A percentile compares a stretch with the other conserved stretches of the same genome.
Evolutionary conservation across 1,139 yeast genomes (phyloP).

Genomic region (Kodamaea arcana): DNA sequence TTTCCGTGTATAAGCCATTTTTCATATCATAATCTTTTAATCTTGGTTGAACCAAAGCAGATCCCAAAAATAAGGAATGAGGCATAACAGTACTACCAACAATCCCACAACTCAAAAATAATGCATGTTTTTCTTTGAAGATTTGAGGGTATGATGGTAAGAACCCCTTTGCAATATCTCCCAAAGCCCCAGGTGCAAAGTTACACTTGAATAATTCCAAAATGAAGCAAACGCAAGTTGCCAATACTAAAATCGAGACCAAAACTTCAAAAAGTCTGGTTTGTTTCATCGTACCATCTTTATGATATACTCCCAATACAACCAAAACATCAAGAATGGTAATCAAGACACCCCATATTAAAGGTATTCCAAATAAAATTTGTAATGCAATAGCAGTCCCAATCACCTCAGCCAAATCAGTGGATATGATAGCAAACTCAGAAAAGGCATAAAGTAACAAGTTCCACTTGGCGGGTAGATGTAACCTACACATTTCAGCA

Average conservation of each 20-base stretch:
- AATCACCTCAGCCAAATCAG: slow-evolving; percentile 89
- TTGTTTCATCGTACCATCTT: slow-evolving; percentile 64
- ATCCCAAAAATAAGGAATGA: slow-evolving; percentile 69
- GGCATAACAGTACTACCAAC: slow-evolving; percentile 87
- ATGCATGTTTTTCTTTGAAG: slow-evolving; percentile 52
- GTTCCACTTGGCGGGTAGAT: slow-evolving; percentile 57
- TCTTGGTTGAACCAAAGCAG: slow-evolving; percentile 73
- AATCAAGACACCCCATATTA: slow-evolving; percentile 61
- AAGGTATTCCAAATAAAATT: slow-evolving; percentile 63
- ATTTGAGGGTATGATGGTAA: slow-evolving; percentile 49
- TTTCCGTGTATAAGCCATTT: slow-evolving; percentile 29
- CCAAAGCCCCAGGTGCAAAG: slow-evolving; percentile 32
- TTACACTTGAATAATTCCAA: slow-evolving; percentile 54
- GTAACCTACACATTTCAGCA: slow-evolving; percentile 73
- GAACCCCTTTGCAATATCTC: slow-evolving; percentile 51
- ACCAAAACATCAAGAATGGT: slow-evolving; percentile 72
- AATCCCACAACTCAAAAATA: slow-evolving; percentile 67
- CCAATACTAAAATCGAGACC: slow-evolving; percentile 57
- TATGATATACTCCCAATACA: slow-evolving; percentile 64
- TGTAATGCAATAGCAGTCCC: slow-evolving; percentile 77
- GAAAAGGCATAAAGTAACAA: slow-evolving; percentile 66
- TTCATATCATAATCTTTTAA: slow-evolving; percentile 59
- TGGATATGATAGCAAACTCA: slow-evolving; percentile 85
- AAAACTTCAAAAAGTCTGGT: slow-evolving; percentile 64
- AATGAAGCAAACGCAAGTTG: slow-evolving; percentile 65